Percentiles rank a stretch among this genome's conserved stretches.
Conservation (phyloP, 108 stramenopile genomes). For the Nannochloropsis granulata region DNA sequence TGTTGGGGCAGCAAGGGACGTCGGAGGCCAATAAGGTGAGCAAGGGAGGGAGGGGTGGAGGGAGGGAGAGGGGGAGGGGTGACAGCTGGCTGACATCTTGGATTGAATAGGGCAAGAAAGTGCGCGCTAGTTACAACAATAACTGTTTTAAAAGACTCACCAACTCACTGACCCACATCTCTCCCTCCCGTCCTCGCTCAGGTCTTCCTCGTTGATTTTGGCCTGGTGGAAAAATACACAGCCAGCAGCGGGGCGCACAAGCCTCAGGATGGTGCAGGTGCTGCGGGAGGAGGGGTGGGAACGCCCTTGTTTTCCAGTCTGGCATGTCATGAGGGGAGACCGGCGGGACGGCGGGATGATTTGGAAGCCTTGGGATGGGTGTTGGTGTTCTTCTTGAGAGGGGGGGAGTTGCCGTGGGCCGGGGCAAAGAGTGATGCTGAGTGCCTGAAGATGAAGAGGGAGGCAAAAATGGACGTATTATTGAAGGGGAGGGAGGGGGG, state of each 20-base stretch:
- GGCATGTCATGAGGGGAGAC: constrained; percentile 19
- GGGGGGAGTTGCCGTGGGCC: constrained; percentile 20
- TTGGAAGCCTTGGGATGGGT: constrained; percentile 26
- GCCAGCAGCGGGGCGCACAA: background rate
- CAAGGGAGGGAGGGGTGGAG: no score
- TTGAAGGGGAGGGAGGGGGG: background rate
- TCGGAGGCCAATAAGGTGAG: background rate
- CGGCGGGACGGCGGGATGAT: constrained; percentile 2
- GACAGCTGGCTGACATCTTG: no score
- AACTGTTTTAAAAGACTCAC: no score
- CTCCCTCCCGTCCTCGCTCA: no score
- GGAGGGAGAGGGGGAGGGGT: no score
- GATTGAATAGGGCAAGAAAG: no score
- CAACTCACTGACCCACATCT: no score
- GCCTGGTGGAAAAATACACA: constrained; percentile 17
- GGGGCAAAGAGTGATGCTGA: constrained; percentile 5
- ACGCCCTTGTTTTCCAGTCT: constrained; percentile 25
- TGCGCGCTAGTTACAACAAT: no score
- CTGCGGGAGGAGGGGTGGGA: background rate
- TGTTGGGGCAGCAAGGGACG: constrained; percentile 10
- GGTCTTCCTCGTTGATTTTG: constrained; percentile 27
- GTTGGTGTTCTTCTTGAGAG: constrained; percentile 9
- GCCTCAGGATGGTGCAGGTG: background rate
- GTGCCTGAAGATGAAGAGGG: constrained; percentile 3
- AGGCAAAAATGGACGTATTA: constrained; percentile 1